Conservation (phyloP, 305 asterid genomes). For the Rubia tinctorum region DNA sequence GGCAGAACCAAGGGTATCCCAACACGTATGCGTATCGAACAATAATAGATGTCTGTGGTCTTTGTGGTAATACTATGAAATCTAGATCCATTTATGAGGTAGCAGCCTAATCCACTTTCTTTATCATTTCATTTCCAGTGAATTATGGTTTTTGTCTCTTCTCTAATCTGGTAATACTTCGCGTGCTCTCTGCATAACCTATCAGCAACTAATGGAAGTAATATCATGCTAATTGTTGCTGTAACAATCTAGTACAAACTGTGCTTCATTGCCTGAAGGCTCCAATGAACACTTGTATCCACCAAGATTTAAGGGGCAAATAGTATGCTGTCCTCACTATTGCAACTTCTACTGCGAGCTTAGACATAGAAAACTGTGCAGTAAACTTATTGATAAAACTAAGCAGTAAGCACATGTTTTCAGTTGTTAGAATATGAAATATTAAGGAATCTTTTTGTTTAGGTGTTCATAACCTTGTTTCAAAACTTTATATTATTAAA, state of each 20-base stretch:
- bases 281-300: not conserved
- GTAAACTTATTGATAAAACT: not conserved
- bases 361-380: not conserved
- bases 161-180: not conserved
- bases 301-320: not conserved
- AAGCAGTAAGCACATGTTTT: not conserved
- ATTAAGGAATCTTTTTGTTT: not conserved
- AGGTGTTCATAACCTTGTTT: not conserved
- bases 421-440: not conserved
- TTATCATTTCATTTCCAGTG: not conserved
- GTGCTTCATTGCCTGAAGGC: not conserved
- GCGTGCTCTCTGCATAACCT: not conserved
- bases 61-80: slow-evolving; percentile 80
- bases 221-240: not conserved
- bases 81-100: slow-evolving; percentile 87
- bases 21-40: slow-evolving; percentile 79
- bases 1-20: slow-evolving; percentile 45
- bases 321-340: not conserved
- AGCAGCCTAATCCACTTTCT: slow-evolving; percentile 8
- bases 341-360: not conserved
- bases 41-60: slow-evolving; percentile 93
- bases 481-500: not conserved
- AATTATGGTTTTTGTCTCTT: not conserved
- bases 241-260: not conserved
- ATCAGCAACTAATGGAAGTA: not conserved